A percentile compares a stretch with the other conserved stretches of the same genome.
Evolutionary conservation across 257 asterid genomes (phyloP).

Genomic region (Nicotiana knightiana): DNA sequence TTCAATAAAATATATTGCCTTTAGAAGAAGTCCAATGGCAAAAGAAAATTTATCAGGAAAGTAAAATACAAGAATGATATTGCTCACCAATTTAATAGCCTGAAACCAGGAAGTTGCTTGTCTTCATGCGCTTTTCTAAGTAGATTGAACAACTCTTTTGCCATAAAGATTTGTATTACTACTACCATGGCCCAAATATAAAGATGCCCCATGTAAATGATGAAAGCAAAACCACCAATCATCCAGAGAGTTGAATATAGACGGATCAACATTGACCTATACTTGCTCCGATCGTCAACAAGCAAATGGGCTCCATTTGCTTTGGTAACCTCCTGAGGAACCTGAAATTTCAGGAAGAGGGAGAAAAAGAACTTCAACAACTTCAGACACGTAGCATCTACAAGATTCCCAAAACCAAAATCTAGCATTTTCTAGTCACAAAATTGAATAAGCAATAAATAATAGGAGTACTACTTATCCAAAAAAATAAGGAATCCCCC

Average conservation of each 20-base stretch:
- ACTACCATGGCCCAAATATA: conserved; percentile 93
- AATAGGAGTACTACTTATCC: no score
- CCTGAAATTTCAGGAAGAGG: conserved; percentile 37
- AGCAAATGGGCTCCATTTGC: conserved; percentile 58
- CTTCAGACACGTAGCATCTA: neutral
- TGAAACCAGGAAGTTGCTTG: conserved; percentile 91
- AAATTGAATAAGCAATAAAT: no score
- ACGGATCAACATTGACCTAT: conserved; percentile 88
- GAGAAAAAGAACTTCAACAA: conserved; percentile 7
- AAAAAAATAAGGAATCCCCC: no score
- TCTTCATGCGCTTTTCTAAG: conserved; percentile 86
- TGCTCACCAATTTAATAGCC: conserved; percentile 85
- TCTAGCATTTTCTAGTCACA: neutral
- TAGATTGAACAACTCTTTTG: conserved; percentile 80
- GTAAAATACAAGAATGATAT: neutral
- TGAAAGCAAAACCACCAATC: conserved; percentile 82
- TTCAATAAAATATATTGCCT: neutral
- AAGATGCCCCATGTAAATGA: conserved; percentile 93
- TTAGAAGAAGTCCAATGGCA: neutral
- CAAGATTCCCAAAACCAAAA: conserved; percentile 1
- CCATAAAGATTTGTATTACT: conserved; percentile 89
- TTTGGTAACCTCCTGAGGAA: conserved; percentile 51
- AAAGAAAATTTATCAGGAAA: neutral
- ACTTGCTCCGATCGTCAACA: conserved; percentile 72
- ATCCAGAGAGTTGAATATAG: conserved; percentile 85